Base-by-base conservation (phyloP, 2,329 filamentous ascomycete genomes). In the Teratosphaeria zuluensis region DNA sequence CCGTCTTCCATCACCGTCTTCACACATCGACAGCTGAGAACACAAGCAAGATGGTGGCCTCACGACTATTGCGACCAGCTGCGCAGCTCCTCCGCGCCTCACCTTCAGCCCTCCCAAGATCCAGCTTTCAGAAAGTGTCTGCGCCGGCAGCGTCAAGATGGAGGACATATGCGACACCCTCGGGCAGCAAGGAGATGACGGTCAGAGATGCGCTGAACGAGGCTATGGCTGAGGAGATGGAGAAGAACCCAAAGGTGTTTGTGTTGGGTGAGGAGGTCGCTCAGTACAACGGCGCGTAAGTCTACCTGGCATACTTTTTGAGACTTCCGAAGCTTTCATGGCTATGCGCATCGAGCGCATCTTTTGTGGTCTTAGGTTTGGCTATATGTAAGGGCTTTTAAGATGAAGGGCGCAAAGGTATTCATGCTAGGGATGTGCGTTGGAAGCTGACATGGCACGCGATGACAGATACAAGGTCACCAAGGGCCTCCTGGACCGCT, bases 141-240 rank as follows among this genome's bases (percentile, higher is more conserved):
- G 72, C 76, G 61, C 77, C 80, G 58, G 73, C 79, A 66, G 74
- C 76, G 61, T 65, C 73, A 71, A 72, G 72, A 71, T 74, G 69
- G 65, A 74, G 83, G 69, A 76, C 76, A 66, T 86, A 85, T 77
- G 83, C 83, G 46, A 79, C 80, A 12, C 75, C 77, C 58, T 74
- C 75, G 62, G 87, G 87, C 65, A 78, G 81, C 70, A 96, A 96
- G 82, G 90, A 96, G 74, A 91, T 96, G 79, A 96, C 94, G 52
- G 94, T 99, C 71, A 86, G 94, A 80, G 94, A 99, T 74, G 94
- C 94, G 61, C 81, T 99, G 73, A 99, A 99, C 76, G 92, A 99
- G 81, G 94, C 94, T 61, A 86, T 99, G 73, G 91, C 91, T 54
- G 94, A 99, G 81, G 94, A 99, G 83, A 86, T 99, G 76, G 92